Percentiles rank a stretch among this genome's conserved stretches.
Evolutionary conservation across 306 rosid species (phyloP).

Genomic region (Luffa acutangula): DNA sequence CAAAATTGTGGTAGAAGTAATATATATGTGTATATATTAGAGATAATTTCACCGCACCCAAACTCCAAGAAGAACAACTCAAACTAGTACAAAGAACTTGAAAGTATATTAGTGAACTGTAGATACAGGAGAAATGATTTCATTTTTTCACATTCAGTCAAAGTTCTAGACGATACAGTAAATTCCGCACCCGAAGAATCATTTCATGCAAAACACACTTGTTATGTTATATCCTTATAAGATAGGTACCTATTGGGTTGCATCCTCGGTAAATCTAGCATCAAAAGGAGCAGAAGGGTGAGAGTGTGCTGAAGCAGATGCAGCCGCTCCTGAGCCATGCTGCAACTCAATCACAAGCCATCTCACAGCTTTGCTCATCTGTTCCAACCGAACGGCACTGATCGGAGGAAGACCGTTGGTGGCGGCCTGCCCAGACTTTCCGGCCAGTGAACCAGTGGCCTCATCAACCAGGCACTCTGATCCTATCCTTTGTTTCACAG

Average conservation of each 20-base stretch:
- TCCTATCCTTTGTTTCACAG: slow-evolving; percentile 73
- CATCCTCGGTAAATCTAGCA: slow-evolving; percentile 62
- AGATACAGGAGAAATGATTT: not conserved
- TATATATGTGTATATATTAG: not conserved
- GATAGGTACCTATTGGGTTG: slow-evolving; percentile 42
- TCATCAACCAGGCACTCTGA: slow-evolving; percentile 73
- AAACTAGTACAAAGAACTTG: not conserved
- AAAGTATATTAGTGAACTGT: not conserved
- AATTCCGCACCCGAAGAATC: not conserved
- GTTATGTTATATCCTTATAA: not conserved
- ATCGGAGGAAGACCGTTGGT: slow-evolving; percentile 55
- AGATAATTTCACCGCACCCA: not conserved
- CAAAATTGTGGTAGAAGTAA: not conserved
- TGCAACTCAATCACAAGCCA: slow-evolving; percentile 73
- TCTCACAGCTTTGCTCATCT: slow-evolving; percentile 74
- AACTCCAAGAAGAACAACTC: not conserved
- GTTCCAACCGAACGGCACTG: slow-evolving; percentile 67
- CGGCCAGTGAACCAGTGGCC: slow-evolving; percentile 59
- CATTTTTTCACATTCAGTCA: not conserved
- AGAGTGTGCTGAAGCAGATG: slow-evolving; percentile 37
- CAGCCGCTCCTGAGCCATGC: slow-evolving; percentile 50
- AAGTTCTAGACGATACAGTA: not conserved
- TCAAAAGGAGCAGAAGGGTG: slow-evolving; percentile 64
- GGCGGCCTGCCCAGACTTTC: slow-evolving; percentile 41
- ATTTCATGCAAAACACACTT: not conserved